phyloP scores from a whole-genome alignment of 2,329 filamentous ascomycete species.

The Cladosporium sp. region DNA sequence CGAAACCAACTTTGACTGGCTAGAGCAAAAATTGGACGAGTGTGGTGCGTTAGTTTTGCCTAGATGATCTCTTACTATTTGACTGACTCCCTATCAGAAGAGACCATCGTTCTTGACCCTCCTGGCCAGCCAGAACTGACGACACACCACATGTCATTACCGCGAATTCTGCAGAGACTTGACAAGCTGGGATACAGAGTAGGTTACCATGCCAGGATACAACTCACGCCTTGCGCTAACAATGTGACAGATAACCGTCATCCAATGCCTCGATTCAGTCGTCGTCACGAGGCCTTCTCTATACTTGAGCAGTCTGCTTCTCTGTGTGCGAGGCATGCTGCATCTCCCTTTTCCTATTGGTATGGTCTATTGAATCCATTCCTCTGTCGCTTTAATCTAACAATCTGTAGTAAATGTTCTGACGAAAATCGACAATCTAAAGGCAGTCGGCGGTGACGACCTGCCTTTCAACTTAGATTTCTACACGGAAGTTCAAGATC shows the following conservation, averaged over 20 bases:
- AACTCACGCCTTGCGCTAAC: not conserved
- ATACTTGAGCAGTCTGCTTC: conserved; percentile 88
- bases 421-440: conserved; percentile 94
- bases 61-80: not conserved
- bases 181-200: conserved; percentile 92
- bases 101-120: conserved; percentile 93
- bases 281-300: conserved; percentile 88
- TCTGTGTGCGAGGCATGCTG: conserved; percentile 92
- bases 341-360: conserved; percentile 90
- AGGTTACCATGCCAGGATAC: conserved; percentile 35
- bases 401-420: conserved; percentile 69
- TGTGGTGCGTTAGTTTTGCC: conserved; percentile 20
- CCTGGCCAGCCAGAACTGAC: conserved; percentile 96
- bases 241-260: conserved; percentile 74
- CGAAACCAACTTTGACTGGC: conserved; percentile 89
- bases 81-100: conserved; percentile 48
- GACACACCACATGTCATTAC: conserved; percentile 85
- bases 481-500: conserved; percentile 95
- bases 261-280: conserved; percentile 92
- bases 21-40: conserved; percentile 73
- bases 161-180: conserved; percentile 85
- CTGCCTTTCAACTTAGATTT: conserved; percentile 94
- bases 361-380: not conserved
- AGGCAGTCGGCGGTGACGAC: conserved; percentile 64
- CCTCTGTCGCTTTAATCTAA: not conserved